These are phyloP conservation scores for Imleria badia DNA, from an alignment of 768 basidiomycete species.

Conservation along the genomic window DNA sequence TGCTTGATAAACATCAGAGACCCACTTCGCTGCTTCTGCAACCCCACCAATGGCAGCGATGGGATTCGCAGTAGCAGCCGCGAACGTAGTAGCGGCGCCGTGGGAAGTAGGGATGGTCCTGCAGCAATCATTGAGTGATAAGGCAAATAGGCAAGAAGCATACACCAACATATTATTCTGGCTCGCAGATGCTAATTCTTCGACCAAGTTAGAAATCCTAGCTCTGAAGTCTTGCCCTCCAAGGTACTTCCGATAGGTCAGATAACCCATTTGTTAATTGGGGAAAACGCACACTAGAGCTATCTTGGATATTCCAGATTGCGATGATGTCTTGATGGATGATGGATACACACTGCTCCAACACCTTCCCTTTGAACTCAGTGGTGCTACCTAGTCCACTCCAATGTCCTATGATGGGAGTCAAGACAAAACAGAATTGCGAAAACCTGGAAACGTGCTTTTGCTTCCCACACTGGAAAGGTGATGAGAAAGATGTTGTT, in stretches of 20 bases:
- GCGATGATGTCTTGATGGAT: slow-evolving; percentile 6
- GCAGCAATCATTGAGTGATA: neutral
- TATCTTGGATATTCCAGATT: slow-evolving; percentile 8
- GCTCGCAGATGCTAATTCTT: neutral
- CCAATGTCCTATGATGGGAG: neutral
- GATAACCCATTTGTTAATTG: too few relatives aligned
- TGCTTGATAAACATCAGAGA: neutral
- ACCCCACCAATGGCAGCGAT: neutral
- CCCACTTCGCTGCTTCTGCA: slow-evolving; percentile 4
- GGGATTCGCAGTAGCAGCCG: slow-evolving; percentile 2
- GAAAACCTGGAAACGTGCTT: neutral
- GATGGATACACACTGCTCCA: neutral
- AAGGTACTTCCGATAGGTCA: slow-evolving; percentile 2
- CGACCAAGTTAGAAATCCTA: slow-evolving; percentile 4
- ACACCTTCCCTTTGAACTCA: neutral
- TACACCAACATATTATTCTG: neutral
- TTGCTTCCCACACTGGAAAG: slow-evolving; percentile 1
- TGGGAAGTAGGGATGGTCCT: neutral
- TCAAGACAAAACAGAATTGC: neutral
- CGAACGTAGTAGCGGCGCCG: neutral
- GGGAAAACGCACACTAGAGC: neutral
- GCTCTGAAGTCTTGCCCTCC: slow-evolving; percentile 4
- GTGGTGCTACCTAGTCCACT: neutral
- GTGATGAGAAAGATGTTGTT: neutral
- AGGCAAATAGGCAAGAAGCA: neutral